Evolutionary conservation across 2,329 filamentous ascomycete genomes (phyloP), one percentile per base, ranked within the genome.

Genomic region (Xylaria sp.): DNA sequence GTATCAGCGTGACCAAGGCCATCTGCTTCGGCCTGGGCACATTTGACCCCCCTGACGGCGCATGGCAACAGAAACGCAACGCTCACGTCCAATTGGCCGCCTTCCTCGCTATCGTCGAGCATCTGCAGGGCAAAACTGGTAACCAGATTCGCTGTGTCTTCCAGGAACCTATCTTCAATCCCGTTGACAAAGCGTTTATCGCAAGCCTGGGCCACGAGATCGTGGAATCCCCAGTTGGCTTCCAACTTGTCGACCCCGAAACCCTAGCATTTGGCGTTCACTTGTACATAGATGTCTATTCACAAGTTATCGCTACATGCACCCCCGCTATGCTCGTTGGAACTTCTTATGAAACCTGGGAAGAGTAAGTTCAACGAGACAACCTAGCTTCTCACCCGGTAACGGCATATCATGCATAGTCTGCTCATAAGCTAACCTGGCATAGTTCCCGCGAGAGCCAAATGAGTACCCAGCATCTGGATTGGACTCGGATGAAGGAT

Each of bases 251-350:
- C 9, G 77, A 80, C 15, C 48, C 70, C 0, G 68, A 75, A 0
- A 82, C 85, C 0, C 71, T 91, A 1, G 77, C 89, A 2, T 91
- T 85, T 65, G 87, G 85, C 1, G 80, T 90, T 0, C 88, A 90
- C 52, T 79, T 87, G 60, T 86, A 87, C 58, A 78, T 76, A 21
- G 78, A 75, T 37, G 79, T 83, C 40, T 90, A 86, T 51, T 76
- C 81, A 21, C 71, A 78, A 5, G 79, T 86, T 0, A 74, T 91
- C 1, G 68, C 75, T 1, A 70, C 73, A 0, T 65, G 74, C 0
- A 67, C 79, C 1, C 87, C 88, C 0, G 79, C 76, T 0, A 68
- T 89, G 2, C 84, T 87, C 11, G 78, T 90, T 13, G 88, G 87
- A 0, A 88, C 84, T 0, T 76, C 78, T 0, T 81, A 79, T 70